A percentile compares a stretch with the other conserved stretches of the same genome.
These are phyloP conservation scores for Pichia phayaonensis DNA, from an alignment of 805 yeast genomes.

Conservation along the genomic window DNA sequence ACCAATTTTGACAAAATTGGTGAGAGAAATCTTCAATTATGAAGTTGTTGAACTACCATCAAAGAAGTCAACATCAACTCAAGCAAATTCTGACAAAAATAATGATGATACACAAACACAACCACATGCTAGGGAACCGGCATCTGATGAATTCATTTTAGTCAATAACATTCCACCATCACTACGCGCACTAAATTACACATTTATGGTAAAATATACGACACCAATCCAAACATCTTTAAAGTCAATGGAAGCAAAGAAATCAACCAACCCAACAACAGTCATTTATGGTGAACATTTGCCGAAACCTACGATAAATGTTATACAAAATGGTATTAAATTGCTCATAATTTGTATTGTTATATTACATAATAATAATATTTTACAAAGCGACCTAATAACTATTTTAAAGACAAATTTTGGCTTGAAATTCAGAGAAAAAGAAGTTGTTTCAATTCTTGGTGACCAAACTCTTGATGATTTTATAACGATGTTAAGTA, in stretches of 20 bases:
- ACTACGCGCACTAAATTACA: constrained; percentile 19
- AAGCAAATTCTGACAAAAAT: background rate
- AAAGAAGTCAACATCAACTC: background rate
- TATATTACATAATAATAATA: constrained; percentile 22
- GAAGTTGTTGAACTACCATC: constrained; percentile 22
- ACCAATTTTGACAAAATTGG: constrained; percentile 10
- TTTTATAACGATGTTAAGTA: constrained; percentile 18
- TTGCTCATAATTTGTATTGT: constrained; percentile 22
- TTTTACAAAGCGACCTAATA: constrained; percentile 23
- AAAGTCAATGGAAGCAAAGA: constrained; percentile 5
- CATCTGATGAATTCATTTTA: constrained; percentile 21
- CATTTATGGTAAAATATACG: constrained; percentile 9
- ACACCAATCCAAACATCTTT: constrained; percentile 4
- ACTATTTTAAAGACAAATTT: constrained; percentile 19
- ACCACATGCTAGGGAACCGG: background rate
- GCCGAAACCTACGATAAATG: constrained; percentile 21
- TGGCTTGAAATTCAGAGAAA: constrained; percentile 18
- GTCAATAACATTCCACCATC: constrained; percentile 16
- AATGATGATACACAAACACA: background rate
- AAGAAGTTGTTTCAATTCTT: constrained; percentile 15
- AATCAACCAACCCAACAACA: background rate
- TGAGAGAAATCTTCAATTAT: constrained; percentile 19
- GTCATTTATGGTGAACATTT: constrained; percentile 14
- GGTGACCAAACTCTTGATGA: constrained; percentile 17
- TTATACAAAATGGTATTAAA: constrained; percentile 22